Evolutionary conservation across 163 green algal genomes (phyloP).

Genomic region (Scenedesmus sp.): DNA sequence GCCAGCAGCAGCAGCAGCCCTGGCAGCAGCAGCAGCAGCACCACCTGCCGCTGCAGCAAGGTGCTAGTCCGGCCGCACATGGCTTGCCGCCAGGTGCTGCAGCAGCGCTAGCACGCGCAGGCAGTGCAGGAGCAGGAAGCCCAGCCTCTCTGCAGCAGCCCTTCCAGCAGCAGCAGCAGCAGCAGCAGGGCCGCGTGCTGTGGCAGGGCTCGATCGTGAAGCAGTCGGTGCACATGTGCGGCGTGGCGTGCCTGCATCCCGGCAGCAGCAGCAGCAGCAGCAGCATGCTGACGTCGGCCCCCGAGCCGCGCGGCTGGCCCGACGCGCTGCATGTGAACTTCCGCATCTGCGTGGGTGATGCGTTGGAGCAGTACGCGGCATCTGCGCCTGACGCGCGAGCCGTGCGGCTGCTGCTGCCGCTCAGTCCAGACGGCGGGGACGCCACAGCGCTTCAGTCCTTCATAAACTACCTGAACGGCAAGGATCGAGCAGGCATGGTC

Average conservation of each 20-base stretch:
- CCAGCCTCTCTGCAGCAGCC: not conserved
- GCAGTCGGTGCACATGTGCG: conserved; percentile 31
- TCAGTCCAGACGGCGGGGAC: not conserved
- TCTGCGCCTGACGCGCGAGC: not conserved
- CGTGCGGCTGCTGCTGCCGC: conserved; percentile 31
- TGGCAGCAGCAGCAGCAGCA: not conserved
- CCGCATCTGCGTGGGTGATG: conserved; percentile 31
- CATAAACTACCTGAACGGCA: conserved; percentile 37
- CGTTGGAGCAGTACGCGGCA: conserved; percentile 33
- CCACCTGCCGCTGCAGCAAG: not conserved
- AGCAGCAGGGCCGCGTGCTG: conserved; percentile 8
- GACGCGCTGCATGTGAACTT: conserved; percentile 45
- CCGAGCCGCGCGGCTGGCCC: conserved; percentile 26
- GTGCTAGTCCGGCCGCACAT: not conserved
- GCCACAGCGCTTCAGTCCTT: conserved; percentile 16
- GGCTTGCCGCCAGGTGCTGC: not conserved
- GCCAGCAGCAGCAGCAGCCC: not conserved
- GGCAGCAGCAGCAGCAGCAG: not conserved
- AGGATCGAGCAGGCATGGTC: conserved; percentile 38
- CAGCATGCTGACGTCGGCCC: not conserved
- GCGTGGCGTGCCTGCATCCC: conserved; percentile 11
- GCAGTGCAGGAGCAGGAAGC: not conserved
- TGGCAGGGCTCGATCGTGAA: conserved; percentile 42
- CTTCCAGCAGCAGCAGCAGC: not conserved
- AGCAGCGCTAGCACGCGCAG: not conserved